Evolutionary conservation across 148 eudicot genomes (phyloP).

Genomic region (Rhododendron mucronatum): DNA sequence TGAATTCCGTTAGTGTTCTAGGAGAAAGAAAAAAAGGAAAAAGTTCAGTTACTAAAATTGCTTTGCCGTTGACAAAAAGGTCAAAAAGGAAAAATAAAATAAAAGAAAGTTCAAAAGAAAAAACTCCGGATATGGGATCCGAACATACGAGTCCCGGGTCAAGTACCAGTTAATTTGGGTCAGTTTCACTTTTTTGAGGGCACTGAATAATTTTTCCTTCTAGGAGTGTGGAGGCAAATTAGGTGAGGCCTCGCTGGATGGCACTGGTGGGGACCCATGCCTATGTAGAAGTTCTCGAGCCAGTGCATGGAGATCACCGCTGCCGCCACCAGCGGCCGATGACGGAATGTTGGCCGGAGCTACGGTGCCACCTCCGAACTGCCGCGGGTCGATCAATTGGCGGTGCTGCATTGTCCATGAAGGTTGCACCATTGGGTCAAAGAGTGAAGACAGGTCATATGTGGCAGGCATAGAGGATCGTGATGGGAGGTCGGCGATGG

Average conservation of each 20-base stretch:
- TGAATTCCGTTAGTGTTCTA: background rate
- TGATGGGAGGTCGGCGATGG: constrained; percentile 51
- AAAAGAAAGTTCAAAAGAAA: background rate
- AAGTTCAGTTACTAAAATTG: constrained; percentile 5
- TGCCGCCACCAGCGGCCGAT: constrained; percentile 1
- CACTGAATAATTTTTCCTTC: background rate
- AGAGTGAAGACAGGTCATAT: constrained; percentile 41
- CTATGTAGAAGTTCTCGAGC: constrained; percentile 45
- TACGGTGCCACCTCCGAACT: constrained; percentile 14
- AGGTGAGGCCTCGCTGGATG: constrained; percentile 22
- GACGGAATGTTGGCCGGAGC: constrained; percentile 11
- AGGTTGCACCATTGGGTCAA: constrained; percentile 37
- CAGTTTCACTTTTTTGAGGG: constrained; percentile 14
- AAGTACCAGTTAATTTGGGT: constrained; percentile 14
- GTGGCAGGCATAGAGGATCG: constrained; percentile 28
- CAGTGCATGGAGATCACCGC: constrained; percentile 44
- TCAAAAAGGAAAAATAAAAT: background rate
- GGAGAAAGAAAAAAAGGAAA: background rate
- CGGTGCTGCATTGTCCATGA: constrained; percentile 31
- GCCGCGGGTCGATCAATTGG: constrained; percentile 27
- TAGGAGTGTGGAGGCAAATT: constrained; percentile 35
- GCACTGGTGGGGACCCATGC: constrained; percentile 24
- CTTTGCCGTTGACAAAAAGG: background rate
- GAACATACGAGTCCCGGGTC: constrained; percentile 6
- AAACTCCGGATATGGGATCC: background rate